These are phyloP conservation scores for Podospora didyma DNA, from an alignment of 495 filamentous ascomycete genomes.

Conservation along the genomic window DNA sequence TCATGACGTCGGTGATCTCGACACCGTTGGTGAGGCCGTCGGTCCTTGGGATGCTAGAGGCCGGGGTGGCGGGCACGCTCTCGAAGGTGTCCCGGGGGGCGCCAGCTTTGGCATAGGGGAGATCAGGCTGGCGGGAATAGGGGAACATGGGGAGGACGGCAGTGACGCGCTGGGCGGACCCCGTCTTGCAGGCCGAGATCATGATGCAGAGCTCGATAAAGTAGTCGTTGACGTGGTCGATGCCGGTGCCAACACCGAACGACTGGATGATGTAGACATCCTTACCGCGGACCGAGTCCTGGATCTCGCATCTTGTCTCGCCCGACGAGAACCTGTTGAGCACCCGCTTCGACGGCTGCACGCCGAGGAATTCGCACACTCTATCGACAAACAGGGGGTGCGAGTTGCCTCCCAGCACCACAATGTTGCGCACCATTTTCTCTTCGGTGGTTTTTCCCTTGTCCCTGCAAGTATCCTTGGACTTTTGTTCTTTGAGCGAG, in stretches of 20 bases:
- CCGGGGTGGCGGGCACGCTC: slow-evolving; percentile 79
- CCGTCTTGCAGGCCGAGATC: slow-evolving; percentile 96
- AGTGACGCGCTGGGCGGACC: slow-evolving; percentile 86
- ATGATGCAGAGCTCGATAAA: slow-evolving; percentile 94
- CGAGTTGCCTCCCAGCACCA: slow-evolving; percentile 89
- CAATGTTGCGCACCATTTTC: slow-evolving; percentile 93
- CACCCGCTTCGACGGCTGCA: slow-evolving; percentile 76
- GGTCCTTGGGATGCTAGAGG: slow-evolving; percentile 61
- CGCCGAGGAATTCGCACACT: slow-evolving; percentile 82
- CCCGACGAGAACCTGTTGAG: slow-evolving; percentile 92
- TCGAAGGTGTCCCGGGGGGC: slow-evolving; percentile 72
- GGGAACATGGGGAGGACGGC: slow-evolving; percentile 94
- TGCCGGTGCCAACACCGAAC: slow-evolving; percentile 46
- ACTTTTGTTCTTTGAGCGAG: neutral
- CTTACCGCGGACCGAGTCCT: slow-evolving; percentile 93
- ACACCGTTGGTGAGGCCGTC: slow-evolving; percentile 57
- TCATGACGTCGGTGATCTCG: slow-evolving; percentile 64
- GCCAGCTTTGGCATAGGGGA: slow-evolving; percentile 93
- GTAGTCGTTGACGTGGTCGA: slow-evolving; percentile 73
- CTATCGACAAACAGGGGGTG: slow-evolving; percentile 83
- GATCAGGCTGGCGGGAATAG: slow-evolving; percentile 89
- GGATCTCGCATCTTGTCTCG: slow-evolving; percentile 90
- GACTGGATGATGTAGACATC: slow-evolving; percentile 98
- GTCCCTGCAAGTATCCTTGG: too few species aligned
- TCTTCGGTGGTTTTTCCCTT: neutral